These are phyloP conservation scores for Lasiodiplodia citricola DNA, from an alignment of 2,329 filamentous ascomycete species.

Conservation along the genomic window DNA sequence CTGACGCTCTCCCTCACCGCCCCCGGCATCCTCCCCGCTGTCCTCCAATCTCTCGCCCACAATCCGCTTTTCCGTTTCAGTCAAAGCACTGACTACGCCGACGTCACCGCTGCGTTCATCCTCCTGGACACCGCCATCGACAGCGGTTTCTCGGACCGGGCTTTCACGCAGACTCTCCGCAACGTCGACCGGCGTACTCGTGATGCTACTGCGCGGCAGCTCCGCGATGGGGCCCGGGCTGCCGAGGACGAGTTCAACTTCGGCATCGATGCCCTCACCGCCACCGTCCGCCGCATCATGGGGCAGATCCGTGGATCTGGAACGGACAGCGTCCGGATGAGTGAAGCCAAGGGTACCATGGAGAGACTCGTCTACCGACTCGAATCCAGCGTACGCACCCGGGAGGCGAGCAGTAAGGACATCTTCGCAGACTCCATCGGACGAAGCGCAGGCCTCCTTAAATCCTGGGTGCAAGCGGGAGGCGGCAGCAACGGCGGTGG, in stretches of 20 bases:
- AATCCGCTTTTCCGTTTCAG: slow-evolving; percentile 58
- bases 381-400: slow-evolving; percentile 45
- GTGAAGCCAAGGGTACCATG: slow-evolving; percentile 77
- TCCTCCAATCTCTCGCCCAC: slow-evolving; percentile 39
- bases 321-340: slow-evolving; percentile 68
- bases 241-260: slow-evolving; percentile 67
- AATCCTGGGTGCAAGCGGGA: slow-evolving; percentile 2
- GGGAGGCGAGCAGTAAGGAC: slow-evolving; percentile 17
- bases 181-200: slow-evolving; percentile 32
- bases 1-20: slow-evolving; percentile 36
- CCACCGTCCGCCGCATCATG: slow-evolving; percentile 34
- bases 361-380: slow-evolving; percentile 78
- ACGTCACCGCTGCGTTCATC: slow-evolving; percentile 67
- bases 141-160: slow-evolving; percentile 54
- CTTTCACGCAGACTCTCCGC: slow-evolving; percentile 32
- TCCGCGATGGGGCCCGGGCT: slow-evolving; percentile 24
- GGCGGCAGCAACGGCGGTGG: slow-evolving; percentile 4
- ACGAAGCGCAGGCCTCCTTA: slow-evolving; percentile 8
- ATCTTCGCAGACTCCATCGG: slow-evolving; percentile 3
- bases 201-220: slow-evolving; percentile 18
- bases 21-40: slow-evolving; percentile 30
- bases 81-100: slow-evolving; percentile 68
- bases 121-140: slow-evolving; percentile 79
- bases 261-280: slow-evolving; percentile 70
- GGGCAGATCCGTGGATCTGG: slow-evolving; percentile 57